Evolutionary conservation across 1,284 basidiomycete genomes (phyloP).

Genomic region (Melampsora larici-populina): DNA sequence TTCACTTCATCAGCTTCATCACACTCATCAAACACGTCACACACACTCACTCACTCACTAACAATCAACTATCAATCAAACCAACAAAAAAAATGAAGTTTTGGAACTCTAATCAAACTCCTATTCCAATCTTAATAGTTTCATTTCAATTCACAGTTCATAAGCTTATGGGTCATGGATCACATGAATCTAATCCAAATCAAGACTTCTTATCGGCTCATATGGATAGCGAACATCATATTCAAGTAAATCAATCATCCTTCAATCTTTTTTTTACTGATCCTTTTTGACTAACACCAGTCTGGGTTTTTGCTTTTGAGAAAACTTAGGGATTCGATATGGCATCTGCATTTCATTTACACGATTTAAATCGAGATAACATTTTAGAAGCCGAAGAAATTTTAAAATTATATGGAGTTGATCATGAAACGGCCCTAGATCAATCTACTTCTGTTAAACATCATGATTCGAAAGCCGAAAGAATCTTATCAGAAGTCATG

Average conservation of each 20-base stretch:
- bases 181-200: constrained; percentile 13
- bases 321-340: constrained; percentile 51
- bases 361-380: constrained; percentile 77
- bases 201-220: constrained; percentile 52
- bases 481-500: constrained; percentile 74
- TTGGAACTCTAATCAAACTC: too few species aligned
- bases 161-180: neutral
- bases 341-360: constrained; percentile 65
- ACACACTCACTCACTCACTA: too few species aligned
- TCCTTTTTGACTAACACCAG: too few species aligned
- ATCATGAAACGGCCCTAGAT: constrained; percentile 87
- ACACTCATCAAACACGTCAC: too few species aligned
- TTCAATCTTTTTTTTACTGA: neutral
- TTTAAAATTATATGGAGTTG: constrained; percentile 82
- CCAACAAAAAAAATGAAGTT: too few species aligned
- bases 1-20: too few species aligned
- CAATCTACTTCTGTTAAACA: constrained; percentile 72
- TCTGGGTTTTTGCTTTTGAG: too few species aligned
- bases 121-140: too few species aligned
- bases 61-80: too few species aligned
- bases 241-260: constrained; percentile 43
- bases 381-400: constrained; percentile 56
- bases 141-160: too few species aligned
- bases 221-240: constrained; percentile 54
- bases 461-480: constrained; percentile 78